Evolutionary conservation across 306 rosid genomes (phyloP).

Genomic region (Cyamopsis tetragonoloba): DNA sequence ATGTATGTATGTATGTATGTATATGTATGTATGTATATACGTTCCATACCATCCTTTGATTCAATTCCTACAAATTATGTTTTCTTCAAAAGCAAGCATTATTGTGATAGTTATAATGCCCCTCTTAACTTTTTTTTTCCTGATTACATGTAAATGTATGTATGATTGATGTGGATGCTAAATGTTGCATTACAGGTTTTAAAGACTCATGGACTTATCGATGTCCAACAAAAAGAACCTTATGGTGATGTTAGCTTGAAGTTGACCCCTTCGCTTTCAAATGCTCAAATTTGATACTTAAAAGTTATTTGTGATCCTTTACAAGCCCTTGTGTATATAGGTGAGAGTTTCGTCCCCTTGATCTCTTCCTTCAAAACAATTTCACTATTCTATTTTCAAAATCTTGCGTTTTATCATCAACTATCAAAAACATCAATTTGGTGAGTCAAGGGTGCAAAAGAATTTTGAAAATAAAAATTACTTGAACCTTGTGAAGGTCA

Average conservation of each 20-base stretch:
- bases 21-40: no score
- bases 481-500: not conserved
- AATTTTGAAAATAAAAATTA: not conserved
- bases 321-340: constrained; percentile 29
- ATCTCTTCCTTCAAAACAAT: not conserved
- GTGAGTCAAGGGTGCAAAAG: not conserved
- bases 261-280: constrained; percentile 29
- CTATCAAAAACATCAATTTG: no score
- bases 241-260: constrained; percentile 66
- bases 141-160: not conserved
- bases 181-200: constrained; percentile 51
- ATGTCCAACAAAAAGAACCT: constrained; percentile 69
- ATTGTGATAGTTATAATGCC: not conserved
- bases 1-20: no score
- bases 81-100: not conserved
- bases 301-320: not conserved
- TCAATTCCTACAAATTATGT: not conserved
- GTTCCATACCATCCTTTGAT: not conserved
- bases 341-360: constrained; percentile 20
- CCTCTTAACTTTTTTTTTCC: not conserved
- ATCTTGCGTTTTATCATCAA: not conserved
- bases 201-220: constrained; percentile 54
- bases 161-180: constrained; percentile 23
- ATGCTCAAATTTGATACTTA: constrained; percentile 38
- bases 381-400: not conserved